Evolutionary conservation across 495 filamentous ascomycete species (phyloP).

Genomic region (Tuber calosporum): DNA sequence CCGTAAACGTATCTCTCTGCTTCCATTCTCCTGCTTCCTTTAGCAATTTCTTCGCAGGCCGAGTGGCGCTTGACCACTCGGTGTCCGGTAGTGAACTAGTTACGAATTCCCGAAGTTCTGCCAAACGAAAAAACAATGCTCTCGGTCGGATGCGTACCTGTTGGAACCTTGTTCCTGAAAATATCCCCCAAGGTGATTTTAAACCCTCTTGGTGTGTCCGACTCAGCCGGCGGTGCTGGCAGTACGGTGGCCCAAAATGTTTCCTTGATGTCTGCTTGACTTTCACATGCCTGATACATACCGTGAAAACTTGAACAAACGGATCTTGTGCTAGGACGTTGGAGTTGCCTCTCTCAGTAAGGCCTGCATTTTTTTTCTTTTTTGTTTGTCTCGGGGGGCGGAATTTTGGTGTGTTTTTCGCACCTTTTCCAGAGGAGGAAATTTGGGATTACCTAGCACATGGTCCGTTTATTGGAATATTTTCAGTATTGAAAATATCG

Average conservation of each 20-base stretch:
- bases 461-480: no score
- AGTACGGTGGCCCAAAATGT: background rate
- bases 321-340: no score
- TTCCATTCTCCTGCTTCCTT: background rate
- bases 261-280: background rate
- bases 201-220: background rate
- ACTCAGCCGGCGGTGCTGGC: background rate
- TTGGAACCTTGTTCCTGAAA: background rate
- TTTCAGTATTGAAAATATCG: no score
- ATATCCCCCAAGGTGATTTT: background rate
- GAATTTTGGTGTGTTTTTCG: no score
- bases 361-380: no score
- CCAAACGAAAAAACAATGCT: background rate
- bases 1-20: background rate
- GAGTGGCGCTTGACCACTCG: background rate
- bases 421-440: no score
- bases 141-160: background rate
- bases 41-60: background rate
- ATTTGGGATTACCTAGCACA: no score
- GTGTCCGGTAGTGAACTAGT: background rate
- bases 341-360: no score
- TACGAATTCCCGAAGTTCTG: background rate
- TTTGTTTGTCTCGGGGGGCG: no score
- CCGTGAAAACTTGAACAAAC: no score
- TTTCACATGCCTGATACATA: no score